These are phyloP conservation scores for Phylloporus sp. DNA, from an alignment of 768 basidiomycete genomes.

Conservation along the genomic window DNA sequence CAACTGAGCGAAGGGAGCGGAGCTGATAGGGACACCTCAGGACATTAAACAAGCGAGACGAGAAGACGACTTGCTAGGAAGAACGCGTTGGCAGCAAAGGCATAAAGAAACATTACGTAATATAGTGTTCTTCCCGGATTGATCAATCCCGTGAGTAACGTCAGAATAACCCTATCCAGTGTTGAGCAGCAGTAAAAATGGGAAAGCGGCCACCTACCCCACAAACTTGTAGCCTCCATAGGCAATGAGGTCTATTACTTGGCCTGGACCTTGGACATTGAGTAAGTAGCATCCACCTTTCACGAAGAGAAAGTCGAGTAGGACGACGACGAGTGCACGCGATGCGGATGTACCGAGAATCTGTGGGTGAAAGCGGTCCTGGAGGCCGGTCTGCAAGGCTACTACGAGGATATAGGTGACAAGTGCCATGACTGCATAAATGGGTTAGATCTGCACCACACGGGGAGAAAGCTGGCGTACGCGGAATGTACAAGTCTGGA, in stretches of 20 bases:
- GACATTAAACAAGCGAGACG: background rate
- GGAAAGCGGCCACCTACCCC: slow-evolving; percentile 49
- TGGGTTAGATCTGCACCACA: slow-evolving; percentile 7
- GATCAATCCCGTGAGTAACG: slow-evolving; percentile 69
- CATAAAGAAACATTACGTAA: slow-evolving; percentile 73
- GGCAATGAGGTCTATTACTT: slow-evolving; percentile 79
- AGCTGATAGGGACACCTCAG: slow-evolving; percentile 50
- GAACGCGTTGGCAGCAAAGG: slow-evolving; percentile 86
- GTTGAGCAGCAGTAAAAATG: background rate
- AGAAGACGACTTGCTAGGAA: slow-evolving; percentile 65
- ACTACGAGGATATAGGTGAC: slow-evolving; percentile 93
- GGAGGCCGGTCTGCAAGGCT: slow-evolving; percentile 79
- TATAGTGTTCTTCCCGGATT: slow-evolving; percentile 60
- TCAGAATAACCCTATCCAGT: slow-evolving; percentile 70
- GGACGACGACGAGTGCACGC: slow-evolving; percentile 76
- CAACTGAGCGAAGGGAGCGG: slow-evolving; percentile 87
- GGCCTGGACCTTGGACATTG: slow-evolving; percentile 70
- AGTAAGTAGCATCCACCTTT: slow-evolving; percentile 92
- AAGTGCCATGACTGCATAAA: slow-evolving; percentile 78
- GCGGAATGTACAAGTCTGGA: slow-evolving; percentile 95
- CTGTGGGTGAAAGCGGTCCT: slow-evolving; percentile 81
- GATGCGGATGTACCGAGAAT: slow-evolving; percentile 85
- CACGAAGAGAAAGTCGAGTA: slow-evolving; percentile 87
- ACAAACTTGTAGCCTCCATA: slow-evolving; percentile 99
- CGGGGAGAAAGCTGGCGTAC: slow-evolving; percentile 37